Base-by-base conservation (phyloP, 768 basidiomycete species). In the Hericium rajendrae region DNA sequence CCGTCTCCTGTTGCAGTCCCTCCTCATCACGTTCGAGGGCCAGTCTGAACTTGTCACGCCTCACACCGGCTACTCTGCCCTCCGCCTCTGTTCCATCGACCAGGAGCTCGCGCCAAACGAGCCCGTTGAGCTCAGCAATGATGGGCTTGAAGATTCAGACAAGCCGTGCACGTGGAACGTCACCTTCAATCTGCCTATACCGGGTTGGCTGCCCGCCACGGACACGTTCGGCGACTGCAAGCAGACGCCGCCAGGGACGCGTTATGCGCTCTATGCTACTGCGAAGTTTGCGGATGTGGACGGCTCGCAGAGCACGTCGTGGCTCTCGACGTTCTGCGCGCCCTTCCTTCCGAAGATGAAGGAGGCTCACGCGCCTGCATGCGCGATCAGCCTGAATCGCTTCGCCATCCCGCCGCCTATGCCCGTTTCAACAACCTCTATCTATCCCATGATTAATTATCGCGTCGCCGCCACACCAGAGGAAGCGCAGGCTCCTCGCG, bases 191-290 rank as follows among this genome's bases (percentile, higher is more conserved):
- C 71, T 97, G 3, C 78, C 81, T 15, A 72, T 94, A n/a, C 92
- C 93, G 4, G 94, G 92, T 16, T 95, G 94, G 94, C 76, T 97
- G 2, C 93, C 93, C 8, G 75, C 77, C 1, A 77, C 81, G 3
- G 57, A 66, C 4, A 20, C 50, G 3, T 77, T 82, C 57, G 81
- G 83, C 24, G 68, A 76, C 15, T 64, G 61, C 10, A 49, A 65
- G 1, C 75, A 77, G 18, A 74, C 75, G 12, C 59, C 65, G 4
- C 65, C 78, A 38, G 86, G 86, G 20, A 80, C 81, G 6, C 78
- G 76, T 55, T 92, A 92, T 66, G 73, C 76, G 18, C 74, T 92
- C 26, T 81, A 79, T 60, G 86, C 88, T 15, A 79, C 79, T 24
- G 87, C 85, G 9, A 82, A 78, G 60, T 84, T 83, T 63, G 62